A percentile compares a stretch with the other conserved stretches of the same genome.
Evolutionary conservation across 495 filamentous ascomycete genomes (phyloP).

Genomic region (Thozetella sp.): DNA sequence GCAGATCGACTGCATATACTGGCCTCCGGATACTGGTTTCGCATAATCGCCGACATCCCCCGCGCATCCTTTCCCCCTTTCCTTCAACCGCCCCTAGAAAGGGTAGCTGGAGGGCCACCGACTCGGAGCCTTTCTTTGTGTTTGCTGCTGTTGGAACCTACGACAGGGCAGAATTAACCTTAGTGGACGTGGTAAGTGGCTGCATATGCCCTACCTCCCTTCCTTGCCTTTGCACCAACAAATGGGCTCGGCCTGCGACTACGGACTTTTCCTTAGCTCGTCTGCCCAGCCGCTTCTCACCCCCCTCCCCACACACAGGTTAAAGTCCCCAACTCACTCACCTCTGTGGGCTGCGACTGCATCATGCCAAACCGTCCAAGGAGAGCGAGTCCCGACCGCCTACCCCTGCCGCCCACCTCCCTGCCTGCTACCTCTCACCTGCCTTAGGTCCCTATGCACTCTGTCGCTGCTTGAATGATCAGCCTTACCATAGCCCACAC

Average conservation of each 20-base stretch:
- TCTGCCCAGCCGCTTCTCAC: constrained; percentile 7
- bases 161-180: constrained; percentile 9
- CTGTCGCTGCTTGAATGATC: constrained; percentile 18
- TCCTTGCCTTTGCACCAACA: constrained; percentile 5
- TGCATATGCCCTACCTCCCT: constrained; percentile 17
- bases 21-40: constrained; percentile 10
- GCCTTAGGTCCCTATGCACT: constrained; percentile 1
- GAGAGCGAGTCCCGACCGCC: constrained; percentile 8
- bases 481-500: constrained; percentile 25
- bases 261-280: no score
- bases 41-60: constrained; percentile 19
- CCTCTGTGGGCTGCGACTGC: background rate
- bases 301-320: constrained; percentile 6
- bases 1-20: constrained; percentile 12
- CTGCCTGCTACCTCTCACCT: background rate
- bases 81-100: background rate
- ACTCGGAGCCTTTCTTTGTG: no score
- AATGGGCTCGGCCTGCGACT: no score
- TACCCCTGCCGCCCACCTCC: constrained; percentile 6
- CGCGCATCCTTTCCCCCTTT: constrained; percentile 5
- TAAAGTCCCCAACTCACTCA: background rate
- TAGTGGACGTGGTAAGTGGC: constrained; percentile 20
- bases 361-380: constrained; percentile 4
- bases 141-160: constrained; percentile 3
- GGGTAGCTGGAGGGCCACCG: background rate